Base-by-base conservation (phyloP, 2,329 filamentous ascomycete species). In the Colletotrichum gloeosporioides region DNA sequence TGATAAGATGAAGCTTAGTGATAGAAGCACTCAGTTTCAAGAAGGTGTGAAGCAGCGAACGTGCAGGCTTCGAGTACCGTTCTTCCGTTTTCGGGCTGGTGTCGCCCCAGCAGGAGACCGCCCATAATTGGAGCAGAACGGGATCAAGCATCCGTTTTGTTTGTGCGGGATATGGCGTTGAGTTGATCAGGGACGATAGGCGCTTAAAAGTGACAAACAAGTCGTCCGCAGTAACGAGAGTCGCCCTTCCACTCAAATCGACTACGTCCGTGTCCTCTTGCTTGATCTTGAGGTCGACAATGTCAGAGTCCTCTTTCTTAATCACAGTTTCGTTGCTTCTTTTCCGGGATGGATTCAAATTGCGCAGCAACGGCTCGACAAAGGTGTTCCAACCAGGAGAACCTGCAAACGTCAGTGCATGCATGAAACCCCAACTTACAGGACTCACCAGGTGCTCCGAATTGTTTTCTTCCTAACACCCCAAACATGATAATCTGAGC, bases 161-260 rank as follows among this genome's bases (percentile, higher is more conserved):
- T 12, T 95, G 83, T 0, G 92, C 92, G 0, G 93, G 91, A 71
- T 94, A 93, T 0, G 93, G 92, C 79, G 93, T 93, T 0, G 92
- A 93, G 25, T 90, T 86, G 2, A 92, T 81, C 2, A 95, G 83
- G 1, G 88, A 86, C 44, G 86, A 87, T 1, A 95, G 82, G 18
- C 93, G 88, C 36, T 84, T 86, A 4, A 95, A 81, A 2, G 91
- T 89, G 39, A 82, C 82, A 22, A 86, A 84, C 6, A 95, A 82
- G 3, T 89, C 84, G 2, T 85, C 79, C 5, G 89, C 83, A 8
- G 84, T 77, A 18, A 92, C 88, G 12, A 93, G 76, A 0, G 89
- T 81, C 16, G 75, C 82, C 8, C 86, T 83, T 66, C 79, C 82
- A 76, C 85, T 86, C 22, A 91, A 80, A 76, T 92, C 86, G 36